phyloP scores from a whole-genome alignment of 2,329 filamentous ascomycete genomes.

The Diatrype stigma region DNA sequence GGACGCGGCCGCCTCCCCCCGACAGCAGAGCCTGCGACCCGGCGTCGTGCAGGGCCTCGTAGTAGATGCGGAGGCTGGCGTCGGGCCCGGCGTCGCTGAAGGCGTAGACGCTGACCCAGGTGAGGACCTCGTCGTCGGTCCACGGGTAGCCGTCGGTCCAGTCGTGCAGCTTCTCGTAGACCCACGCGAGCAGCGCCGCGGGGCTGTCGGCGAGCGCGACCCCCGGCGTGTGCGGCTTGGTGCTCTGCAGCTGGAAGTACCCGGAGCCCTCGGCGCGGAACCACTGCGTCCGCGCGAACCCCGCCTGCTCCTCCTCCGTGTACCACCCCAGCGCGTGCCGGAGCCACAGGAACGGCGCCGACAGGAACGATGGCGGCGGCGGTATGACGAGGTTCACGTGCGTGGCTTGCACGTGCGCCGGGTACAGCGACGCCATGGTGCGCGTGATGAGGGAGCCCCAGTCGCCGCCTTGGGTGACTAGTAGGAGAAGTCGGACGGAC shows the following conservation, averaged over 20 bases:
- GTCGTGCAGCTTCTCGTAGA: conserved; percentile 73
- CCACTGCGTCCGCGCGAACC: conserved; percentile 48
- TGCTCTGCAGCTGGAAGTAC: conserved; percentile 56
- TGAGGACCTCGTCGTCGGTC: conserved; percentile 72
- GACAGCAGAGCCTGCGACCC: no score
- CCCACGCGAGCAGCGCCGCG: conserved; percentile 68
- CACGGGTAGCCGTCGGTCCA: conserved; percentile 72
- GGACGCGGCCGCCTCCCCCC: no score
- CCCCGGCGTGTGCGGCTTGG: conserved; percentile 67
- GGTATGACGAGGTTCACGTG: conserved; percentile 56
- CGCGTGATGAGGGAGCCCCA: conserved; percentile 66
- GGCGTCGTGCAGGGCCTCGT: conserved; percentile 56
- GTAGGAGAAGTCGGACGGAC: no score
- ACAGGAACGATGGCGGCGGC: conserved; percentile 41
- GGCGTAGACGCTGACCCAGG: conserved; percentile 70
- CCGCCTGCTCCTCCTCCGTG: conserved; percentile 42
- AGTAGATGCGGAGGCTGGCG: conserved; percentile 66
- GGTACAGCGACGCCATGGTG: conserved; percentile 54
- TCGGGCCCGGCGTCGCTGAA: conserved; percentile 64
- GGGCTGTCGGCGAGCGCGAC: conserved; percentile 67
- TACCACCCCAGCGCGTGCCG: conserved; percentile 49
- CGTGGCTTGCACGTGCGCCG: conserved; percentile 47
- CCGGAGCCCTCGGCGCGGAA: conserved; percentile 51
- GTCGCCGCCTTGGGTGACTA: conserved; percentile 57
- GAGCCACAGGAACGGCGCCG: conserved; percentile 51